Evolutionary conservation across 768 basidiomycete species (phyloP).

Genomic region (Tylopilus cervinicoccineus): DNA sequence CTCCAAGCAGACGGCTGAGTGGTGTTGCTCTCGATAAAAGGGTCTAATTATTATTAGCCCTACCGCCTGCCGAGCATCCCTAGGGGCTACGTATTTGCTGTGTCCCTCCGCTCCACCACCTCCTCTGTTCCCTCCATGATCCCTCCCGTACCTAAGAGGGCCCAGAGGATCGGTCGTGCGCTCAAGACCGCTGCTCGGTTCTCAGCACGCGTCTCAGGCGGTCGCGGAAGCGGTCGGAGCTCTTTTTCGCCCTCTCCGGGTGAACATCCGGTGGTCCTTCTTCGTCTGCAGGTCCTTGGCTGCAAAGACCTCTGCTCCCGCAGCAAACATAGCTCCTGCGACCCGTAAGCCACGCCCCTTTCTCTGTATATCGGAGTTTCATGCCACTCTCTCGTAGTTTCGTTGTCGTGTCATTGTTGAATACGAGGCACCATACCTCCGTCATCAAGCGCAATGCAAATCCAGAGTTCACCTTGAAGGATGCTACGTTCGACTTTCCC

Average conservation of each 20-base stretch:
- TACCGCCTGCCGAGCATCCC: neutral
- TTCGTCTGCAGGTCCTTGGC: constrained; percentile 64
- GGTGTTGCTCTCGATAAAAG: too few species aligned
- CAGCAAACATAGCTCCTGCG: constrained; percentile 65
- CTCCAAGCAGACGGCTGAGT: neutral
- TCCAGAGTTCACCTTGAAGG: constrained; percentile 60
- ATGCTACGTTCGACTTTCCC: constrained; percentile 88
- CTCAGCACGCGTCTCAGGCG: constrained; percentile 44
- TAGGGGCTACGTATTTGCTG: constrained; percentile 20
- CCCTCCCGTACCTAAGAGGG: constrained; percentile 38
- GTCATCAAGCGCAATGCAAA: constrained; percentile 69
- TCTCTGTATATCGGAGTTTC: neutral
- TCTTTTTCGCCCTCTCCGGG: constrained; percentile 46
- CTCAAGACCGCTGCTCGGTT: constrained; percentile 57
- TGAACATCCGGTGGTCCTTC: constrained; percentile 61
- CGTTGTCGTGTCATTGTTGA: constrained; percentile 62
- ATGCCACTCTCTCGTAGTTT: constrained; percentile 41
- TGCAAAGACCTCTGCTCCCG: constrained; percentile 61
- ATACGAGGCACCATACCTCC: constrained; percentile 63
- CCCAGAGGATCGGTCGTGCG: constrained; percentile 53
- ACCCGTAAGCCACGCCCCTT: constrained; percentile 56
- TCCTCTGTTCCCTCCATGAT: constrained; percentile 14
- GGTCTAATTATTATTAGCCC: too few species aligned
- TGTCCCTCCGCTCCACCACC: neutral
- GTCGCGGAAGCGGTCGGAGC: constrained; percentile 35